Evolutionary conservation across 2,329 filamentous ascomycete genomes (phyloP).

Genomic region (Chaetomium sp.): DNA sequence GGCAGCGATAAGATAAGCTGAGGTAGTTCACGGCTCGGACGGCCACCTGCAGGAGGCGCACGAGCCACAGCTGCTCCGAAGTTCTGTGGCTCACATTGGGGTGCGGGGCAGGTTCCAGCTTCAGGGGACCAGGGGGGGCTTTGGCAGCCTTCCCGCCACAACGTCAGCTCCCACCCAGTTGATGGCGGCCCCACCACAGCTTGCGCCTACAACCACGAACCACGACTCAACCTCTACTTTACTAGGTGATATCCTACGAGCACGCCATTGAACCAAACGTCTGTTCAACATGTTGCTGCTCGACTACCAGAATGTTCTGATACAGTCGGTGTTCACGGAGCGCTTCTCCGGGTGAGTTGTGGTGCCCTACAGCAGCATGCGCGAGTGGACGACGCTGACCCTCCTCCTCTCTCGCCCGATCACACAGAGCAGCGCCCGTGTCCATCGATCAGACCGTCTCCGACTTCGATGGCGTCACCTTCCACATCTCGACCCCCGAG

Average conservation of each 20-base stretch:
- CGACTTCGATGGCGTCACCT: constrained; percentile 98
- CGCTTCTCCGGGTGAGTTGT: constrained; percentile 77
- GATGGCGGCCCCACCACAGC: constrained; percentile 25
- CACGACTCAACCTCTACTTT: constrained; percentile 11
- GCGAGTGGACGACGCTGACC: constrained; percentile 15
- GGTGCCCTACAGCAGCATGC: neutral
- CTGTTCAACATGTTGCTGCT: constrained; percentile 77
- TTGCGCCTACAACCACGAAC: constrained; percentile 26
- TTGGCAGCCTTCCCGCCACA: constrained; percentile 24
- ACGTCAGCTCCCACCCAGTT: constrained; percentile 33
- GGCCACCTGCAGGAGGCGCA: constrained; percentile 6
- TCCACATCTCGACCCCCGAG: constrained; percentile 96
- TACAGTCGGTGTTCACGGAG: constrained; percentile 94
- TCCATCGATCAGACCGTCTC: constrained; percentile 98
- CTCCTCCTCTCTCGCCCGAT: neutral
- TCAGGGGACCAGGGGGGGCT: constrained; percentile 20
- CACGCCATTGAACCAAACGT: constrained; percentile 26
- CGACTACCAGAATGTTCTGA: constrained; percentile 98
- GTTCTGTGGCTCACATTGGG: constrained; percentile 23
- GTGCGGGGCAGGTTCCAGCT: constrained; percentile 21
- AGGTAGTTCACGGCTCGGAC: too few relatives aligned
- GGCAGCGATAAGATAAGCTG: constrained; percentile 37
- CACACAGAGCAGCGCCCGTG: constrained; percentile 72
- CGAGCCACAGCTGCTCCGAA: constrained; percentile 27
- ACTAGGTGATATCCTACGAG: constrained; percentile 16